Conservation (phyloP, 305 asterid genomes). For the Fraxinus ornus region DNA sequence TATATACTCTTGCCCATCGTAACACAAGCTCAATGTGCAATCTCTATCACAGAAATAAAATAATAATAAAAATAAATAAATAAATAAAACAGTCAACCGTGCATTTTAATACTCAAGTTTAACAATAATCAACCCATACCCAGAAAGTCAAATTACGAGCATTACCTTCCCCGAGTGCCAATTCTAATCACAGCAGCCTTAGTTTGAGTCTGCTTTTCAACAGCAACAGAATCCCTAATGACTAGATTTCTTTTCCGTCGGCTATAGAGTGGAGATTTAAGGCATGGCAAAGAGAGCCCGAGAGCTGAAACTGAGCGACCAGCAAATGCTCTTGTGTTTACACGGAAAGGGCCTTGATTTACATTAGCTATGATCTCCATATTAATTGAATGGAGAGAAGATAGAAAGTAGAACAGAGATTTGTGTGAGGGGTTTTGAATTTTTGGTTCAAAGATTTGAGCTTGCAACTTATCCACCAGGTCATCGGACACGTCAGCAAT, state of each 20-base stretch:
- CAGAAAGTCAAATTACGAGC: conserved; percentile 14
- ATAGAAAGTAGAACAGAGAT: neutral
- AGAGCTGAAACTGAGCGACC: conserved; percentile 42
- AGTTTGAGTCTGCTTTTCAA: conserved; percentile 53
- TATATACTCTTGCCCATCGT: neutral
- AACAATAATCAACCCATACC: conserved; percentile 1
- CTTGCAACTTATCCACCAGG: conserved; percentile 24
- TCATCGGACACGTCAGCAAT: conserved; percentile 5
- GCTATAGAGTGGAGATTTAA: conserved; percentile 31
- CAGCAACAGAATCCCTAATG: conserved; percentile 59
- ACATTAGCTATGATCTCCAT: conserved; percentile 37
- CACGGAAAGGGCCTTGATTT: conserved; percentile 38
- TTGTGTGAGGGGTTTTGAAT: neutral
- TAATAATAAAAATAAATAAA: no score
- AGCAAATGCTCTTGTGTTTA: conserved; percentile 21
- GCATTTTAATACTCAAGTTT: neutral
- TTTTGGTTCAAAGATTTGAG: neutral
- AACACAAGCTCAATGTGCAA: neutral
- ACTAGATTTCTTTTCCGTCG: conserved; percentile 33
- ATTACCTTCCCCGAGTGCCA: conserved; percentile 93
- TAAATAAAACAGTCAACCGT: neutral
- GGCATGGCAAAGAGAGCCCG: conserved; percentile 34
- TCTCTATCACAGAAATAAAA: neutral
- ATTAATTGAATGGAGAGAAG: neutral
- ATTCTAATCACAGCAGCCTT: conserved; percentile 80